Conservation (phyloP, 371 early-diverging fungal genomes). For the Gilbertella persicaria region DNA sequence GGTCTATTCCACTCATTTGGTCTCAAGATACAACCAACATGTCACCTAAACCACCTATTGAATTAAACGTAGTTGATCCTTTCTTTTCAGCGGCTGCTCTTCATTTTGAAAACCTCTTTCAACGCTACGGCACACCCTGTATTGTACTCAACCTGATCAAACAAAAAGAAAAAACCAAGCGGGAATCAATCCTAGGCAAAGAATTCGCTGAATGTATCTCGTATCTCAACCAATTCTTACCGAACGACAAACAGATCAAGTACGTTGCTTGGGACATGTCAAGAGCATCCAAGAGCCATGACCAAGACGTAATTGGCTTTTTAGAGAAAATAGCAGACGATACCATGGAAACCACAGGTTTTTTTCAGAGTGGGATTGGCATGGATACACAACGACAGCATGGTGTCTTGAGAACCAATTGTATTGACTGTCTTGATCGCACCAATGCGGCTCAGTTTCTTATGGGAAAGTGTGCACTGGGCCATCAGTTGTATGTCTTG, state of each 20-base stretch:
- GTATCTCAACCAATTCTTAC: conserved; percentile 90
- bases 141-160: conserved; percentile 94
- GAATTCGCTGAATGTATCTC: conserved; percentile 81
- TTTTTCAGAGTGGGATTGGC: conserved; percentile 90
- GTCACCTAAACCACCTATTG: conserved; percentile 95
- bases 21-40: conserved; percentile 89
- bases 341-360: conserved; percentile 82
- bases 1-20: conserved; percentile 96
- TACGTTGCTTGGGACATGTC: conserved; percentile 99
- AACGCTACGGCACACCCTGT: conserved; percentile 85
- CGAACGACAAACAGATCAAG: conserved; percentile 75
- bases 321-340: conserved; percentile 90
- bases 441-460: conserved; percentile 99
- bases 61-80: conserved; percentile 88
- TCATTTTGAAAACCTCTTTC: conserved; percentile 91
- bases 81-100: conserved; percentile 88
- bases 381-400: conserved; percentile 65
- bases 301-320: conserved; percentile 88
- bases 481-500: conserved; percentile 89
- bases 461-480: conserved; percentile 93
- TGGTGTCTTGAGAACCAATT: conserved; percentile 97
- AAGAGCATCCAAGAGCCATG: conserved; percentile 86
- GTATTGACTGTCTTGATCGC: conserved; percentile 99
- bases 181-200: conserved; percentile 86
- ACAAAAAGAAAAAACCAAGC: conserved; percentile 84